Base-by-base conservation (phyloP, 2,329 filamentous ascomycete genomes). In the Sporothrix brasiliensis region DNA sequence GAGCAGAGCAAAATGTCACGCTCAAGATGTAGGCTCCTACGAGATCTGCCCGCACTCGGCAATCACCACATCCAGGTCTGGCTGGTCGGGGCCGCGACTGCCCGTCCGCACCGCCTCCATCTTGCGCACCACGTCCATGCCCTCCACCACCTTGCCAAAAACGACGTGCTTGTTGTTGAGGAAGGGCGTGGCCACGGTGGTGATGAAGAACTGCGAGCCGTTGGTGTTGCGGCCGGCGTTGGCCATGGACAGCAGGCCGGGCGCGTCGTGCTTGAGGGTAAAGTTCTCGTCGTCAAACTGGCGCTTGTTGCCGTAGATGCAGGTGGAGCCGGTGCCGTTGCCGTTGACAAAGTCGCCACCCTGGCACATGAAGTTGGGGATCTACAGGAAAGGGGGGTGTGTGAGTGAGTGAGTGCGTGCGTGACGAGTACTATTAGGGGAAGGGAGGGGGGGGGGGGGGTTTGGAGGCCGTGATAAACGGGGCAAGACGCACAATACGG, bases 201-300 rank as follows among this genome's bases (percentile, higher is more conserved):
- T 97, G 82, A 98, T 94, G 85, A 99, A 99, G 85, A 99, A 99
- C 78, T 98, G 95, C 72, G 89, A 93, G 50, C 95, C 95, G 80
- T 98, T 98, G 74, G 92, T 94, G 81, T 97, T 91, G 69, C 92
- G 91, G 0, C 94, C 94, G 39, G 92, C 91, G 79, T 97, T 97
- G 65, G 95, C 95, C 95, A 98, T 99, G 72, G 91, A 94, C 60
- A 99, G 83, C 68, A 98, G 82, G 3, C 94, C 94, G 0, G 92
- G 86, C 73, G 86, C 82, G 73, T 93, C 91, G 80, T 98, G 94
- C 79, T 90, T 92, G 61, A 93, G 78, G 16, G 79, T 83, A 78
- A 97, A 97, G 79, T 95, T 96, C 83, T 99, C 95, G 78, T 99
- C 95, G 4, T 89, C 88, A 77, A 98, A 98, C 60, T 88, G 87